Percentiles rank a stretch among this genome's conserved stretches.
Evolutionary conservation across 225 moss, liverwort and hornwort species (phyloP).

Genomic region (Ulota crispa): DNA sequence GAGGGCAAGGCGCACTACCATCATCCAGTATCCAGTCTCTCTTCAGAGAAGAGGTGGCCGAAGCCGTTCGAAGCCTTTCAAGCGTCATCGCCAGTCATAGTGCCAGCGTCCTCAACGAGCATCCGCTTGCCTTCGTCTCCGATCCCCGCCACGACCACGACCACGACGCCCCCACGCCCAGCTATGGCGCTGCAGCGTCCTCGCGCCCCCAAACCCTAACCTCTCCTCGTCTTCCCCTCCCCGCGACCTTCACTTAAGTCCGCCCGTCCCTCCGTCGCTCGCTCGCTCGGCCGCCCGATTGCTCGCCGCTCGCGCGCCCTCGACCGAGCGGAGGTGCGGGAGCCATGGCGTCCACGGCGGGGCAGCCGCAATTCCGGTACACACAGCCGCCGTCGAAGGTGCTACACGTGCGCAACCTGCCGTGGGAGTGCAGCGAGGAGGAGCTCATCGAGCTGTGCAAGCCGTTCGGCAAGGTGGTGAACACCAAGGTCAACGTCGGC

Average conservation of each 20-base stretch:
- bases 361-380: conserved; percentile 98
- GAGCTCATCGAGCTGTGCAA: conserved; percentile 98
- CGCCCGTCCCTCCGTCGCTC: not conserved
- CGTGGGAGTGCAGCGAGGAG: conserved; percentile 99
- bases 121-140: not conserved
- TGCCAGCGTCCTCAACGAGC: not conserved
- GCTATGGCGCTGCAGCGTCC: conserved; percentile 1
- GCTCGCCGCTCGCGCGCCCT: not conserved
- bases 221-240: not conserved
- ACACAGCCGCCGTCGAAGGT: conserved; percentile 99
- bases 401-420: conserved; percentile 93
- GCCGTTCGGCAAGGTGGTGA: conserved; percentile 99
- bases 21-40: too few species aligned
- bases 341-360: conserved; percentile 66
- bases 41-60: too few species aligned
- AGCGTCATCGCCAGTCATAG: not conserved
- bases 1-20: too few species aligned
- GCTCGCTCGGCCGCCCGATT: not conserved
- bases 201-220: conserved; percentile 12
- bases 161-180: not conserved
- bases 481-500: conserved; percentile 99
- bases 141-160: not conserved
- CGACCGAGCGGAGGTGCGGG: conserved; percentile 6
- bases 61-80: not conserved
- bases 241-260: not conserved